Evolutionary conservation across 208 protist species (phyloP).

Genomic region (Wallacemonas sp.): DNA sequence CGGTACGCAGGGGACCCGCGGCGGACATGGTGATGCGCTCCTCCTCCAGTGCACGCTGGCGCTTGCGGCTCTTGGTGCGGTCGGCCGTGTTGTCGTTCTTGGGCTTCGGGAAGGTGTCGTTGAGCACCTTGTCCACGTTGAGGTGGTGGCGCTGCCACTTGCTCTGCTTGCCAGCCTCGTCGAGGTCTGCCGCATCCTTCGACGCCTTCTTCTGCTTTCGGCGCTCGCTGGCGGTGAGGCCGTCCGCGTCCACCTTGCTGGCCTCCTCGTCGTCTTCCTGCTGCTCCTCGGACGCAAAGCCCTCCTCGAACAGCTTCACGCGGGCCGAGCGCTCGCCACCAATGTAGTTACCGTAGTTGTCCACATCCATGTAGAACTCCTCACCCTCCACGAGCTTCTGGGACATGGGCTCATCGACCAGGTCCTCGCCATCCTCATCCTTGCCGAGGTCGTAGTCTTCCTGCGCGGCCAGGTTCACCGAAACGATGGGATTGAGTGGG

Average conservation of each 20-base stretch:
- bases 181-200: constrained; percentile 46
- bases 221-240: constrained; percentile 8
- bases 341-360: constrained; percentile 91
- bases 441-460: constrained; percentile 84
- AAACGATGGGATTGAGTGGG: constrained; percentile 77
- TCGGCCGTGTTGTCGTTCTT: constrained; percentile 35
- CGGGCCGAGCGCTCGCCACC: constrained; percentile 62
- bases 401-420: constrained; percentile 28
- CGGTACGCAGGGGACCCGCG: constrained; percentile 27
- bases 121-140: constrained; percentile 83
- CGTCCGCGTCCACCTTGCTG: too few relatives aligned
- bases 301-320: constrained; percentile 78
- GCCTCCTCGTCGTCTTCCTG: constrained; percentile 18
- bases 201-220: constrained; percentile 31
- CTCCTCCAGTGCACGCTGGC: constrained; percentile 64
- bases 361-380: constrained; percentile 83
- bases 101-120: constrained; percentile 82
- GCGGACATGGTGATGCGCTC: constrained; percentile 75
- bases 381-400: constrained; percentile 76
- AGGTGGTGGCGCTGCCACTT: constrained; percentile 85
- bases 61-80: constrained; percentile 39
- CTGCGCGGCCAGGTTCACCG: constrained; percentile 74
- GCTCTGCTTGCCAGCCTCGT: constrained; percentile 57
- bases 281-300: constrained; percentile 39
- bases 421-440: constrained; percentile 36